These are phyloP conservation scores for Suhomyces coccinellae DNA, from an alignment of 1,139 yeast species.

Conservation along the genomic window DNA sequence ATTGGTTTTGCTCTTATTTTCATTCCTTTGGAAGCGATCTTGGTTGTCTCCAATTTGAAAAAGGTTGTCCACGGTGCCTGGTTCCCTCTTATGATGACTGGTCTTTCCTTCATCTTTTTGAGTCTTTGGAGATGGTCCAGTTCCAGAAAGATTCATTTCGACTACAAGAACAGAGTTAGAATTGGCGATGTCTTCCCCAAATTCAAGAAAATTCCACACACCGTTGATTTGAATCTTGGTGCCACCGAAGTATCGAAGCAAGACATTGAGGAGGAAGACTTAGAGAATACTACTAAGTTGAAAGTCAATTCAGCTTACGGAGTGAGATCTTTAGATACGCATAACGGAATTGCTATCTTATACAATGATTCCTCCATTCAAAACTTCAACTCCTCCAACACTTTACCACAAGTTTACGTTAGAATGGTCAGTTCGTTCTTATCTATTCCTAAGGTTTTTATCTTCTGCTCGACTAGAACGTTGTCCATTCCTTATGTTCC, in stretches of 20 bases:
- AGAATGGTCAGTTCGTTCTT: conserved; percentile 38
- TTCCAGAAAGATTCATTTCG: conserved; percentile 39
- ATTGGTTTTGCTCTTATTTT: conserved; percentile 38
- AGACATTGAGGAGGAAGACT: conserved; percentile 4
- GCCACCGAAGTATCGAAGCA: conserved; percentile 7
- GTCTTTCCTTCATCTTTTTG: conserved; percentile 32
- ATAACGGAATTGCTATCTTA: conserved; percentile 43
- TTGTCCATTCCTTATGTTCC: conserved; percentile 43
- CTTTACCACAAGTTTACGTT: conserved; percentile 43
- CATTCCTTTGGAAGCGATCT: conserved; percentile 46
- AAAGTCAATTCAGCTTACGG: conserved; percentile 27
- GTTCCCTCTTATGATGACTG: conserved; percentile 52
- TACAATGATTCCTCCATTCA: conserved; percentile 36
- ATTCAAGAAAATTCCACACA: conserved; percentile 21
- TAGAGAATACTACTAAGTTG: conserved; percentile 9
- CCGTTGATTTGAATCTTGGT: conserved; percentile 23
- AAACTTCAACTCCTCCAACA: conserved; percentile 36
- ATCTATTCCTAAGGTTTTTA: conserved; percentile 42
- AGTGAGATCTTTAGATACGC: conserved; percentile 20
- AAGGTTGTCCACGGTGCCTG: conserved; percentile 61
- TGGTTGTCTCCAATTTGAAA: conserved; percentile 48
- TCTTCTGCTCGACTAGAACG: conserved; percentile 43
- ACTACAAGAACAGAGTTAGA: conserved; percentile 30
- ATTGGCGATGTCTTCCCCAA: conserved; percentile 30
- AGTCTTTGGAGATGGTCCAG: conserved; percentile 52